Percentiles rank a stretch among this genome's conserved stretches.
These are phyloP conservation scores for Asterella californica DNA, from an alignment of 225 moss, liverwort and hornwort species.

Conservation along the genomic window DNA sequence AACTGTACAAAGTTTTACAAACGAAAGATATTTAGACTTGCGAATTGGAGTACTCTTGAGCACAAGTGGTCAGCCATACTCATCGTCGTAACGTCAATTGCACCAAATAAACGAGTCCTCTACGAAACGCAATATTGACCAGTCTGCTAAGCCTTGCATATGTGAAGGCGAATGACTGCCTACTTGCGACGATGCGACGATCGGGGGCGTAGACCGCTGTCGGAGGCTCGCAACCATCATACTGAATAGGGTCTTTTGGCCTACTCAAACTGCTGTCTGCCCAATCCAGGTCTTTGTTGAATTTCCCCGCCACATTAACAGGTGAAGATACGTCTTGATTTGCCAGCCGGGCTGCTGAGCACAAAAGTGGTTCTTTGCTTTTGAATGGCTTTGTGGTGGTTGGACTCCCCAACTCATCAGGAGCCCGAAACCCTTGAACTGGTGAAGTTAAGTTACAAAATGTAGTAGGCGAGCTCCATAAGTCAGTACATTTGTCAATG, in stretches of 20 bases:
- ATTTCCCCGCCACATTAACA: slow-evolving; percentile 23
- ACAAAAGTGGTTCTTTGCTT: slow-evolving; percentile 20
- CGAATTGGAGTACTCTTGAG: neutral
- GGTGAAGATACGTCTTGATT: slow-evolving; percentile 21
- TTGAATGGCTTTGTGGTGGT: neutral
- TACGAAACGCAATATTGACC: neutral
- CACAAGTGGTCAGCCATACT: neutral
- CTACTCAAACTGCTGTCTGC: slow-evolving; percentile 19
- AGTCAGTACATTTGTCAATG: slow-evolving; percentile 1
- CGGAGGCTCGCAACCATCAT: slow-evolving; percentile 36
- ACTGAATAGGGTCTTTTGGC: slow-evolving; percentile 28
- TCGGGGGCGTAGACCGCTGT: slow-evolving; percentile 33
- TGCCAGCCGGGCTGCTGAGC: slow-evolving; percentile 28
- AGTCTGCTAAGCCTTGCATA: neutral
- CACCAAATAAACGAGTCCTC: neutral
- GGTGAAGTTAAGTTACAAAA: slow-evolving; percentile 22
- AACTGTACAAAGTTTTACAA: neutral
- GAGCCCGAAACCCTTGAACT: slow-evolving; percentile 23
- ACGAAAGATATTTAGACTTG: neutral
- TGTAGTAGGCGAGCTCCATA: neutral
- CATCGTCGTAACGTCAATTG: neutral
- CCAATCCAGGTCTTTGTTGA: slow-evolving; percentile 21
- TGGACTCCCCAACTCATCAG: slow-evolving; percentile 14
- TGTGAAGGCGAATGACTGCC: neutral
- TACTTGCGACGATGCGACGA: slow-evolving; percentile 46